Base-by-base conservation (phyloP, 2,329 filamentous ascomycete species). In the Lanzia echinophila region DNA sequence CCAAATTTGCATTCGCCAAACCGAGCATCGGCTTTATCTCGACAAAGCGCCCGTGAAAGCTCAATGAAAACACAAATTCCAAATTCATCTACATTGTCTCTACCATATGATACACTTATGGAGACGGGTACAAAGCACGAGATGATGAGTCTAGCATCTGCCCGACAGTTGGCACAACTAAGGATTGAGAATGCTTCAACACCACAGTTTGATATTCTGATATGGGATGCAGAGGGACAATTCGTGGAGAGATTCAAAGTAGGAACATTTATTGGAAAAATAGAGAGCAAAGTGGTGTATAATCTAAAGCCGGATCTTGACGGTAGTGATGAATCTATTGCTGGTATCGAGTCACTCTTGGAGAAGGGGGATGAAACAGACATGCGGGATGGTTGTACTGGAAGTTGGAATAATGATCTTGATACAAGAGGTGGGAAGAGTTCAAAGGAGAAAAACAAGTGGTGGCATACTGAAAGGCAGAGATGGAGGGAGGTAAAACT, bases 101-200 rank as follows among this genome's bases (percentile, higher is more conserved):
- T 54, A 17, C 22, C 52, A 19, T 50, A 43, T 33, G 46, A 50
- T 15, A 20, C 39, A 3, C 15, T 33, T 28, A 49, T 50, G 41
- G 52, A 54, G 13, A 41, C 28, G 3, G 58, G 58, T 17, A 47
- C 54, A 17, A 32, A 55, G 3, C 44, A 38, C 10, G 32, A 32
- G 15, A 33, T 31, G 15, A 34, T 41, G 22, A 36, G 54, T 24
- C 74, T 66, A 24, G 81, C 15, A 68, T 71, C 51, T 63, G 70
- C 84, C 1, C 80, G 86, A 0, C 71, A 83, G 6, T 78, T 81
- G 15, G 87, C 87, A 0, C 86, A 90, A 65, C 70, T 75, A 0
- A 77, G 86, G 1, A 76, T 88, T 20, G 79, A 87, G 36, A 73
- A 76, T 19, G 82, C 83, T 0, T 70, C 71, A 22, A 63, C 70